Percentiles rank a stretch among this genome's conserved stretches.
Evolutionary conservation across 345 rosid genomes (phyloP).

Genomic region (Arabis alpina): DNA sequence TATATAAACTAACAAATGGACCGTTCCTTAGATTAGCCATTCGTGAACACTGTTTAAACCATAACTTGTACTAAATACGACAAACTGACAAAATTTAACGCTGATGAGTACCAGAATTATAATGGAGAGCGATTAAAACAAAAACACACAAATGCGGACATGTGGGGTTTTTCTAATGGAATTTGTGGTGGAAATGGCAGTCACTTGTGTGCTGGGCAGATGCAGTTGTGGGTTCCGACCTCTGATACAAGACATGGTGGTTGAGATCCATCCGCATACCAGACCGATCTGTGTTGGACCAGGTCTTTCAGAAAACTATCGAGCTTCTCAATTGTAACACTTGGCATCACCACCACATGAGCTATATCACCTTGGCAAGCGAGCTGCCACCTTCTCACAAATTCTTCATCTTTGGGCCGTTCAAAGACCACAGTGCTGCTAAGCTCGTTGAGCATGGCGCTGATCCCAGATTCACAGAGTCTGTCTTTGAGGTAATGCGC

Average conservation of each 20-base stretch:
- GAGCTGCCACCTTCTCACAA: slow-evolving; percentile 92
- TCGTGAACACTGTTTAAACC: not conserved
- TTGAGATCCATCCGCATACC: slow-evolving; percentile 60
- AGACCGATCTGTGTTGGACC: slow-evolving; percentile 54
- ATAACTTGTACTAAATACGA: not conserved
- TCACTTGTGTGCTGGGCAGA: slow-evolving; percentile 68
- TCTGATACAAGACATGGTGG: slow-evolving; percentile 72
- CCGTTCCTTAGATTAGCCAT: not conserved
- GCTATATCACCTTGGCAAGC: slow-evolving; percentile 90
- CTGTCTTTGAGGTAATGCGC: slow-evolving; percentile 86
- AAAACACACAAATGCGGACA: slow-evolving; percentile 1
- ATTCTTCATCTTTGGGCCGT: slow-evolving; percentile 87
- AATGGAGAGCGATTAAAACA: slow-evolving; percentile 3
- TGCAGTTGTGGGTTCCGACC: slow-evolving; percentile 68
- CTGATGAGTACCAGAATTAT: not conserved
- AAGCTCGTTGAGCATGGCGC: slow-evolving; percentile 93
- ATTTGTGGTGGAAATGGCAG: not conserved
- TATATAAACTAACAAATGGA: not conserved
- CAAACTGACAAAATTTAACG: slow-evolving; percentile 27
- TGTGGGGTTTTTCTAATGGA: too few species aligned
- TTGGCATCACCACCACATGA: slow-evolving; percentile 97
- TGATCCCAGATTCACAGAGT: slow-evolving; percentile 65
- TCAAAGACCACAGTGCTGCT: slow-evolving; percentile 97
- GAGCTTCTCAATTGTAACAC: slow-evolving; percentile 75
- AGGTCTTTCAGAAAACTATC: slow-evolving; percentile 72